phyloP scores from a whole-genome alignment of 2,329 filamentous ascomycete genomes.

The Aspergillus caelatus region DNA sequence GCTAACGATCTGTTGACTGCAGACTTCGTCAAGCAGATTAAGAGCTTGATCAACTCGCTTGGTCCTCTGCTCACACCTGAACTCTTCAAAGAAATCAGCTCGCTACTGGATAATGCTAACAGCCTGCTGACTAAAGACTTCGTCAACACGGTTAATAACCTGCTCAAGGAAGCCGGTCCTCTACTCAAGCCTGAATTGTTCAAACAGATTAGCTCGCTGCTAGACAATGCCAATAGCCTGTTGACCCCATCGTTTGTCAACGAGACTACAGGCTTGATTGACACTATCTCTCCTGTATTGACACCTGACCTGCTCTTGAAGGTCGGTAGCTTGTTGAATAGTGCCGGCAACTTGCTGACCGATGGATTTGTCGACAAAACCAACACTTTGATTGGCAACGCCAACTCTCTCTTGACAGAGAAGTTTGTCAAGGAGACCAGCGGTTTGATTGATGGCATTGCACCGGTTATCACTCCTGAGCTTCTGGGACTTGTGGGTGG shows the following conservation, averaged over 20 bases:
- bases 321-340: slow-evolving; percentile 23
- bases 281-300: slow-evolving; percentile 19
- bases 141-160: slow-evolving; percentile 26
- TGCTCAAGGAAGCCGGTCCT: slow-evolving; percentile 25
- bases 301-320: slow-evolving; percentile 25
- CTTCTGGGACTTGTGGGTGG: slow-evolving; percentile 15
- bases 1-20: slow-evolving; percentile 35
- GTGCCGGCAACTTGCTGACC: slow-evolving; percentile 29
- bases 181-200: slow-evolving; percentile 28
- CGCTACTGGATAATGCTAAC: slow-evolving; percentile 28
- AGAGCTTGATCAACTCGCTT: not conserved
- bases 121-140: slow-evolving; percentile 35
- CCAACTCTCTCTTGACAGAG: slow-evolving; percentile 31
- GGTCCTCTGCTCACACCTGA: slow-evolving; percentile 24
- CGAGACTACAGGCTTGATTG: slow-evolving; percentile 23
- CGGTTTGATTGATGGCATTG: slow-evolving; percentile 18
- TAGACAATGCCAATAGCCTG: slow-evolving; percentile 27
- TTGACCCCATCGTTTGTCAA: slow-evolving; percentile 28
- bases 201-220: slow-evolving; percentile 21
- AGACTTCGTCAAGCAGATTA: slow-evolving; percentile 32
- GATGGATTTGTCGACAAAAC: slow-evolving; percentile 21
- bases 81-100: slow-evolving; percentile 27
- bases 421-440: slow-evolving; percentile 24
- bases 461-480: slow-evolving; percentile 11
- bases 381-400: slow-evolving; percentile 18